Evolutionary conservation across 768 basidiomycete species (phyloP), one percentile per base, ranked within the genome.

Genomic region (Mycena rebaudengoi): DNA sequence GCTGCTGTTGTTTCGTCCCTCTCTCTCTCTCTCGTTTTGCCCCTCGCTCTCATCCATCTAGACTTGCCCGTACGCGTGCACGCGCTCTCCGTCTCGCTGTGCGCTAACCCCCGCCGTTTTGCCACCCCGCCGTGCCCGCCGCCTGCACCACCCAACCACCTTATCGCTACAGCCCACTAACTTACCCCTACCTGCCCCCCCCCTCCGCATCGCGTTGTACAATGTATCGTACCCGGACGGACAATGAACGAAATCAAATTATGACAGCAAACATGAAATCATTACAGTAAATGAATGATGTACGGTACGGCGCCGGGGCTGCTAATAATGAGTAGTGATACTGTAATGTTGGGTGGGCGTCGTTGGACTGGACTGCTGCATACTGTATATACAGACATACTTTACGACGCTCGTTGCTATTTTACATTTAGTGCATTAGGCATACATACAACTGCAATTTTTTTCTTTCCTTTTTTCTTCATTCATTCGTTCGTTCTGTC

Each of bases 121-220:
- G n/a, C n/a, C n/a, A n/a, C n/a, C n/a, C n/a, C n/a, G n/a, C n/a
- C n/a, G n/a, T n/a, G n/a, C n/a, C n/a, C n/a, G 21, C 28, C 40
- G 28, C 37, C 18, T 25, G 28, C 13, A 26, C 59, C 30, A 29
- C 12, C 54, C n/a, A n/a, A n/a, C n/a, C n/a, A n/a, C 51, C 40
- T 44, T 65, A 65, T 55, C 29, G 33, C n/a, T n/a, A n/a, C n/a
- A n/a, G n/a, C n/a, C 64, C 52, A 65, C 64, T 65, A 65, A 65
- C 64, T 56, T 60, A 50, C 40, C 60, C 43, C 50, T 44, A 57
- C 58, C 64, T 52, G 58, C 64, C 40, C 60, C 43, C 50, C 44
- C 64, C 58, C 64, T 52, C 64, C 64, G 64, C 45, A 33, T 65
- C 57, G 13, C 58, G 64, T 65, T 65, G 64, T 65, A 65, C 57